Percentiles rank a stretch among this genome's conserved stretches.
These are phyloP conservation scores for Pneumocystis carinii DNA, from an alignment of 1,139 yeast species.

Conservation along the genomic window DNA sequence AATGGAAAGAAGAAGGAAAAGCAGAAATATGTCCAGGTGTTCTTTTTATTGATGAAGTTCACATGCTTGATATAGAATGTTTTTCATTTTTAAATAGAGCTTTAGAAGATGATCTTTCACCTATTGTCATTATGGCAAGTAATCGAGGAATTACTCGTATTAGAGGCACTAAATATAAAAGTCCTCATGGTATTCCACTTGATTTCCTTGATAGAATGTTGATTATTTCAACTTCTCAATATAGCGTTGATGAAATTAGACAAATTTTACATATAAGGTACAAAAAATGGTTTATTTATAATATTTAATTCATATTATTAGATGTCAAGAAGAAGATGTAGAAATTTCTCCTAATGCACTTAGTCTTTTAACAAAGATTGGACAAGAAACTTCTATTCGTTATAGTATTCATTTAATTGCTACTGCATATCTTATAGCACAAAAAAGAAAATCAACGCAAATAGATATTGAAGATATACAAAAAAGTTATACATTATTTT, in stretches of 20 bases:
- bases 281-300: neutral
- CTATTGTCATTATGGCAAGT: constrained; percentile 97
- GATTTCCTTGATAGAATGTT: constrained; percentile 89
- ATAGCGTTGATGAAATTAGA: constrained; percentile 67
- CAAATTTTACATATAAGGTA: constrained; percentile 58
- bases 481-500: constrained; percentile 71
- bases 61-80: constrained; percentile 95
- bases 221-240: constrained; percentile 71
- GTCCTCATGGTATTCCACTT: constrained; percentile 92
- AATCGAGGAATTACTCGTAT: constrained; percentile 87
- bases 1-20: constrained; percentile 98
- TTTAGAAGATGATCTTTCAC: constrained; percentile 89
- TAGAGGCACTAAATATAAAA: constrained; percentile 82
- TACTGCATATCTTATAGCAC: constrained; percentile 72
- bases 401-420: constrained; percentile 85
- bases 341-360: constrained; percentile 73
- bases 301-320: neutral
- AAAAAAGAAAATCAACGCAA: constrained; percentile 54
- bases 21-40: constrained; percentile 99
- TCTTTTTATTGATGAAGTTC: constrained; percentile 92
- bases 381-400: constrained; percentile 80
- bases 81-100: constrained; percentile 93
- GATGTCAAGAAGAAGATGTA: constrained; percentile 95
- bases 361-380: constrained; percentile 80
- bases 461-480: constrained; percentile 78